Evolutionary conservation across 768 basidiomycete species (phyloP).

Genomic region (Tylopilus plumbeoviolaceoides): DNA sequence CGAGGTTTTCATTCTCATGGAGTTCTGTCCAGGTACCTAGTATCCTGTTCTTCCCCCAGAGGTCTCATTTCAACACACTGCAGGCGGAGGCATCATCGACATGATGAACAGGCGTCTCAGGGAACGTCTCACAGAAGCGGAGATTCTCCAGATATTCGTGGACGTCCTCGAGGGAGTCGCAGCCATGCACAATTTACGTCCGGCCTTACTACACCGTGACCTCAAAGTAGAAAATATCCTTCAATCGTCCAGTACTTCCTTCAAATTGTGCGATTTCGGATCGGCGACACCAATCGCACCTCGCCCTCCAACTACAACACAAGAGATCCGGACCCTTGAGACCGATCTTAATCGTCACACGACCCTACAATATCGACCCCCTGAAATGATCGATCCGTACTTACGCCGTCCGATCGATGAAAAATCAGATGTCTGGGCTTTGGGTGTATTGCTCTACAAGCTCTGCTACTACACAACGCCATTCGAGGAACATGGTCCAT

Average conservation of each 20-base stretch:
- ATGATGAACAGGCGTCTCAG: constrained; percentile 98
- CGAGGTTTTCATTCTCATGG: constrained; percentile 99
- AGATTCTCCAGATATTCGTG: constrained; percentile 96
- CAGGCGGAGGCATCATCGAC: constrained; percentile 98
- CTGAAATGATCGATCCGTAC: constrained; percentile 95
- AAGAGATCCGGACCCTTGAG: constrained; percentile 85
- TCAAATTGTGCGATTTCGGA: constrained; percentile 98
- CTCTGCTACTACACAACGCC: constrained; percentile 99
- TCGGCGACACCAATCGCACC: constrained; percentile 74
- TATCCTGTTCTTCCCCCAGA: not conserved
- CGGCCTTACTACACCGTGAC: constrained; percentile 91
- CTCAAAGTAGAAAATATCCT: constrained; percentile 99
- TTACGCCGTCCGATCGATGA: constrained; percentile 82
- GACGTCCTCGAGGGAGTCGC: constrained; percentile 98
- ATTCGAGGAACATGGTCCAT: constrained; percentile 94
- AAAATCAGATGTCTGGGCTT: constrained; percentile 97
- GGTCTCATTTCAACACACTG: constrained; percentile 7
- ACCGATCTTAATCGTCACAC: constrained; percentile 92
- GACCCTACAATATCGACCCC: constrained; percentile 96
- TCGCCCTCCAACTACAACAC: constrained; percentile 68
- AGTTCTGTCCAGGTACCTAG: constrained; percentile 80
- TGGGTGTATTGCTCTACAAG: constrained; percentile 96
- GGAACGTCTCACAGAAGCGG: constrained; percentile 90
- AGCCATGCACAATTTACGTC: constrained; percentile 90
- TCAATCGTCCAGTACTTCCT: constrained; percentile 76